phyloP scores from a whole-genome alignment of 2,329 filamentous ascomycete genomes.

The Phaeophleospora eucalypticola region DNA sequence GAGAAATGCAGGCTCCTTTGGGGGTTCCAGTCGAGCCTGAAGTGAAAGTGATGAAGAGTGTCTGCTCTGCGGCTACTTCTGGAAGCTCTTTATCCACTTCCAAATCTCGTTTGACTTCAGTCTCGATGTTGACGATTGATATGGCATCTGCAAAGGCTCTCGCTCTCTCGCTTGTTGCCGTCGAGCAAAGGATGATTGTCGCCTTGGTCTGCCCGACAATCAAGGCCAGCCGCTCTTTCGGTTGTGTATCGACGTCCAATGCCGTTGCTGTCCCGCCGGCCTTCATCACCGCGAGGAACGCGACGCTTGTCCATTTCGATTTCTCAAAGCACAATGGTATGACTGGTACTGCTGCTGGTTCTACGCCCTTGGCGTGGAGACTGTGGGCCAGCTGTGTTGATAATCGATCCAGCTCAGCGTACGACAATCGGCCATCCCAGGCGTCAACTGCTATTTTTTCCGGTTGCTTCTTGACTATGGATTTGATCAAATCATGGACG shows the following conservation, averaged over 20 bases:
- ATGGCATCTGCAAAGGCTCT: background rate
- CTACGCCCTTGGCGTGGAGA: background rate
- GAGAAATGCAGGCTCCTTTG: conserved; percentile 4
- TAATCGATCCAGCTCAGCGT: conserved; percentile 20
- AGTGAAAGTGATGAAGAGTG: conserved; percentile 15
- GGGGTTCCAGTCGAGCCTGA: conserved; percentile 50
- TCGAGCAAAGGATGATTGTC: conserved; percentile 11
- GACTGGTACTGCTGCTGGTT: conserved; percentile 10
- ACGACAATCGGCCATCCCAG: conserved; percentile 25
- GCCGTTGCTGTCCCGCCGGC: conserved; percentile 36
- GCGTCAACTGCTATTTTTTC: conserved; percentile 13
- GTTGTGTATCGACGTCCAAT: conserved; percentile 34
- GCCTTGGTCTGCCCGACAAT: conserved; percentile 21
- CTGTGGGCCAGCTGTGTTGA: conserved; percentile 11
- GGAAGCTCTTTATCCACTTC: background rate
- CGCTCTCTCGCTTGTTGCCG: background rate
- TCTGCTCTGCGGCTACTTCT: background rate
- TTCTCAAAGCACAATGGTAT: conserved; percentile 38
- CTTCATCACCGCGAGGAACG: conserved; percentile 38
- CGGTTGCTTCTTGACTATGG: no score
- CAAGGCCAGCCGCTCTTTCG: conserved; percentile 4
- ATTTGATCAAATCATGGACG: background rate
- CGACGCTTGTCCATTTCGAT: conserved; percentile 34
- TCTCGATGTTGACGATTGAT: background rate
- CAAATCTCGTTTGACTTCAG: background rate